Conservation (phyloP, 2,329 filamentous ascomycete genomes). For the Stenocarpella maydis region DNA sequence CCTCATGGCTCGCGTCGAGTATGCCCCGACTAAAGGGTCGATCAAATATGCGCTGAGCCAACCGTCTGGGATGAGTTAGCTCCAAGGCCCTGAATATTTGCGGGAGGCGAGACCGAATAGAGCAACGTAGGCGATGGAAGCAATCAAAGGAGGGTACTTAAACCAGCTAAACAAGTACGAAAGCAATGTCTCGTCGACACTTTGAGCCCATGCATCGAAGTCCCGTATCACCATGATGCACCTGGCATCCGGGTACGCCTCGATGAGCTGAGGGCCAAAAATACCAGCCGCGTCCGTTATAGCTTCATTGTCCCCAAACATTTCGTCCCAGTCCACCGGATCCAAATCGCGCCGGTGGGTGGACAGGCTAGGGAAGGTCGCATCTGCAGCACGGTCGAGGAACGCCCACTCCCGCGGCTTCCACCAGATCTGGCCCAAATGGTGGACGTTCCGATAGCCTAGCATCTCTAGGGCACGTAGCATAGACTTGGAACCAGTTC, state of each 20-base stretch:
- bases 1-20: conserved; percentile 4
- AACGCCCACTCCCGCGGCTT: conserved; percentile 20
- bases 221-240: conserved; percentile 37
- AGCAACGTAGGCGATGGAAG: no score
- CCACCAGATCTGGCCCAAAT: conserved; percentile 14
- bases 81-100: accelerated
- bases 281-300: conserved; percentile 36
- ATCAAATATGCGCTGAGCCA: background rate
- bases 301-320: conserved; percentile 36
- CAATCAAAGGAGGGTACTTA: background rate
- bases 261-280: conserved; percentile 34
- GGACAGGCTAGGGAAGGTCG: conserved; percentile 25
- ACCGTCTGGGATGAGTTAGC: conserved; percentile 3
- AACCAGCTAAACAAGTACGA: conserved; percentile 4
- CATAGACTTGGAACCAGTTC: conserved; percentile 28
- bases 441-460: conserved; percentile 22
- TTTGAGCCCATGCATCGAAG: conserved; percentile 36
- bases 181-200: conserved; percentile 38
- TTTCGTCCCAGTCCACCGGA: conserved; percentile 34
- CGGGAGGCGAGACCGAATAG: background rate
- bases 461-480: conserved; percentile 15
- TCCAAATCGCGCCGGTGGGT: conserved; percentile 13
- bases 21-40: background rate
- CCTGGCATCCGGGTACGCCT: conserved; percentile 37
- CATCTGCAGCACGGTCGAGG: conserved; percentile 24